phyloP scores from a whole-genome alignment of 163 green algal genomes.

The Scenedesmus sp. region DNA sequence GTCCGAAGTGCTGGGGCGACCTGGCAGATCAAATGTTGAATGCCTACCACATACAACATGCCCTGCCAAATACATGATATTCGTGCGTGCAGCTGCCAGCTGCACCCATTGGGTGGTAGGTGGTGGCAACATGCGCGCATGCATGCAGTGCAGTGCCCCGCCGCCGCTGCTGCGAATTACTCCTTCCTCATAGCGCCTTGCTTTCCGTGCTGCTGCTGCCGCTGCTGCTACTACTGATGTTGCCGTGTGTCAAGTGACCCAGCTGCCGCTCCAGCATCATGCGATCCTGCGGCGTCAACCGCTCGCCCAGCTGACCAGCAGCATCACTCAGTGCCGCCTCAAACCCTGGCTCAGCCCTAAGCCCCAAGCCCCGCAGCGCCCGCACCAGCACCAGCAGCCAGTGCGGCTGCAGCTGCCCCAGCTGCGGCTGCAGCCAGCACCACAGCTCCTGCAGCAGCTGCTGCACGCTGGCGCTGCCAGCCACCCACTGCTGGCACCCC shows the following conservation, averaged over 20 bases:
- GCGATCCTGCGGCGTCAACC: not conserved
- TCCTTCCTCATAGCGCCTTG: no score
- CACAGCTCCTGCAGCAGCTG: conserved; percentile 27
- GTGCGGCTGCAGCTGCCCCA: not conserved
- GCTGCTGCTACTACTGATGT: not conserved
- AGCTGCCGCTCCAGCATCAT: not conserved
- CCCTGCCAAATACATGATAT: no score
- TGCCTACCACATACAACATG: no score
- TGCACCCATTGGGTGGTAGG: no score
- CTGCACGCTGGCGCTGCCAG: not conserved
- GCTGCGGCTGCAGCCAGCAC: conserved; percentile 12
- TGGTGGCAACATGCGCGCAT: no score
- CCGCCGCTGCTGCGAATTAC: no score
- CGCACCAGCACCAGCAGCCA: conserved; percentile 34
- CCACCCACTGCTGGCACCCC: not conserved
- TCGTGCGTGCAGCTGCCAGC: no score
- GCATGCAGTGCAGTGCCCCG: no score
- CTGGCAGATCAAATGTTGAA: no score
- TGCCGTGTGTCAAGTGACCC: not conserved
- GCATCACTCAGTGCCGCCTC: not conserved
- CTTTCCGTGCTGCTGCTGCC: not conserved
- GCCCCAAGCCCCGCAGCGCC: not conserved
- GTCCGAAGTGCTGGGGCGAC: no score
- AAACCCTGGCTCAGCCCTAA: not conserved
- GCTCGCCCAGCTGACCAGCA: conserved; percentile 16